phyloP scores from a whole-genome alignment of 768 basidiomycete species.

The Pleurotus eryngii region DNA sequence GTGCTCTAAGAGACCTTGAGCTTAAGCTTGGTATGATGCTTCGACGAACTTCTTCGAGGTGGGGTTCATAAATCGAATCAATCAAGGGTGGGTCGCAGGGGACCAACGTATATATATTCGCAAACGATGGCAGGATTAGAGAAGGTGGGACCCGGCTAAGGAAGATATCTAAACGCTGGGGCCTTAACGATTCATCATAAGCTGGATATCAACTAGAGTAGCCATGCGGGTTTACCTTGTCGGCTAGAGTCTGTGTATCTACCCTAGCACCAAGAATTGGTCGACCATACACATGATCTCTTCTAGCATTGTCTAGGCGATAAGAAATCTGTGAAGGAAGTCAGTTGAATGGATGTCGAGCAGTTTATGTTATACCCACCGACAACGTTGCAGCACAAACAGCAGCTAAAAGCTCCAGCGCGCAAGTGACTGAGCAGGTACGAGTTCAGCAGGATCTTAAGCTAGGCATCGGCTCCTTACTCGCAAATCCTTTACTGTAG shows the following conservation, averaged over 20 bases:
- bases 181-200: slow-evolving; percentile 34
- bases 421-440: slow-evolving; percentile 36
- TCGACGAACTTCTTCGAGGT: too few relatives aligned
- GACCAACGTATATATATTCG: too few relatives aligned
- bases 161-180: slow-evolving; percentile 59
- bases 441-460: neutral
- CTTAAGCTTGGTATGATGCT: too few relatives aligned
- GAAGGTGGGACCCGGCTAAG: slow-evolving; percentile 12
- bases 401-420: slow-evolving; percentile 52
- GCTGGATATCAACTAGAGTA: neutral
- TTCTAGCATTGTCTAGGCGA: slow-evolving; percentile 53
- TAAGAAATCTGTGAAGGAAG: slow-evolving; percentile 49
- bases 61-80: too few relatives aligned
- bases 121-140: too few relatives aligned
- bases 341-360: neutral
- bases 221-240: slow-evolving; percentile 43
- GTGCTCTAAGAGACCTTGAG: too few relatives aligned
- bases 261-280: slow-evolving; percentile 45
- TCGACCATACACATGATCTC: slow-evolving; percentile 52
- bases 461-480: slow-evolving; percentile 25
- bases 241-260: slow-evolving; percentile 63
- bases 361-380: slow-evolving; percentile 25
- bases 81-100: too few relatives aligned
- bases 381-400: slow-evolving; percentile 50
- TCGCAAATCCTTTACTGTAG: slow-evolving; percentile 54